Evolutionary conservation across 768 basidiomycete genomes (phyloP).

Genomic region (Lactarius evosmus): DNA sequence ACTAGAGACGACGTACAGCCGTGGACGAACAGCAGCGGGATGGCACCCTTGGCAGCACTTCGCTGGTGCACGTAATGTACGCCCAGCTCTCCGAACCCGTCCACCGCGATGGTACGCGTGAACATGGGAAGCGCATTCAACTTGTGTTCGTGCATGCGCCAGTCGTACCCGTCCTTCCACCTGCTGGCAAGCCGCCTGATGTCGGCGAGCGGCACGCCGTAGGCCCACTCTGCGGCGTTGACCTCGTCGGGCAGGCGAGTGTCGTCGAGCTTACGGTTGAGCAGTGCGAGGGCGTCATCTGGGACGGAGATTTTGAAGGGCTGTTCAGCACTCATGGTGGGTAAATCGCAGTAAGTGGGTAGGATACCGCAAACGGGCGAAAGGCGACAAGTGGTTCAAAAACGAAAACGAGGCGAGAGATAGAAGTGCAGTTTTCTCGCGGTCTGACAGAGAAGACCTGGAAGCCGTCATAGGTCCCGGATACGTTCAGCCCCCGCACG

Average conservation of each 20-base stretch:
- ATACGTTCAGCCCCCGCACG: too few relatives aligned
- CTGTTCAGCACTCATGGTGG: conserved; percentile 31
- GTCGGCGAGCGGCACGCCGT: conserved; percentile 40
- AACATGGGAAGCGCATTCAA: conserved; percentile 39
- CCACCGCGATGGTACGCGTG: conserved; percentile 36
- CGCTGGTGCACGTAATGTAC: conserved; percentile 39
- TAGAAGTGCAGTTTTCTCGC: not conserved
- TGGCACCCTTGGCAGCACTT: conserved; percentile 31
- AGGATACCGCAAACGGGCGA: not conserved
- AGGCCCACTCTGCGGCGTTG: conserved; percentile 47
- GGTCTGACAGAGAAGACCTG: not conserved
- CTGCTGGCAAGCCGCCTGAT: conserved; percentile 31
- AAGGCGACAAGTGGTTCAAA: not conserved
- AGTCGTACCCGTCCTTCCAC: conserved; percentile 36
- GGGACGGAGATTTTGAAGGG: conserved; percentile 50
- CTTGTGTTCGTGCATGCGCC: conserved; percentile 33
- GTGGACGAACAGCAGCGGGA: conserved; percentile 36
- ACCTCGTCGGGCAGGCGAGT: conserved; percentile 57
- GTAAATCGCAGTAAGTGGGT: not conserved
- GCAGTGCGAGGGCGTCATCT: conserved; percentile 39
- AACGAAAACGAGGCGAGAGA: not conserved
- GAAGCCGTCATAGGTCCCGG: not conserved
- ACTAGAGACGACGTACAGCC: conserved; percentile 31
- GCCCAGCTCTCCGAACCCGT: conserved; percentile 35
- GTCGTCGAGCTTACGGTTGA: conserved; percentile 47